Evolutionary conservation across 768 basidiomycete species (phyloP).

Genomic region (Russula griseocarnosa): DNA sequence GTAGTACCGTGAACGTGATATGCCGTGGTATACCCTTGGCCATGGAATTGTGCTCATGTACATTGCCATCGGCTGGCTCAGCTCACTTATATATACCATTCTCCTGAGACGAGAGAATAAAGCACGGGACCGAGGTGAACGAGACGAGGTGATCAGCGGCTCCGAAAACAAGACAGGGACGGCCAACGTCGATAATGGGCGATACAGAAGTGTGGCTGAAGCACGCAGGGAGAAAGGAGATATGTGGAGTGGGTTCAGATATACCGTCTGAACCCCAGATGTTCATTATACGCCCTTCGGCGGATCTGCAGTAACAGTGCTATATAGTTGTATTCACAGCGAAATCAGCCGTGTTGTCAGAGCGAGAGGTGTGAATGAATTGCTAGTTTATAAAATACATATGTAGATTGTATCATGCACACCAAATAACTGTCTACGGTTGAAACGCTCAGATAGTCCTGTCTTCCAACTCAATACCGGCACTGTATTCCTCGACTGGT

Average conservation of each 20-base stretch:
- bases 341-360: conserved; percentile 4
- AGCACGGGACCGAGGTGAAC: conserved; percentile 52
- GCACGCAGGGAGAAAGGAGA: conserved; percentile 52
- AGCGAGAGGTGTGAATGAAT: conserved; percentile 9
- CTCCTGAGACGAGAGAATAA: conserved; percentile 56
- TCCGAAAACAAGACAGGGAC: not conserved
- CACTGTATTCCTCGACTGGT: conserved; percentile 91
- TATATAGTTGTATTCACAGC: too few species aligned
- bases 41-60: not conserved
- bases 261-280: conserved; percentile 39
- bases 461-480: conserved; percentile 65
- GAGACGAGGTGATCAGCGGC: conserved; percentile 59
- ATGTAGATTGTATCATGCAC: conserved; percentile 1
- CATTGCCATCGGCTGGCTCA: conserved; percentile 4
- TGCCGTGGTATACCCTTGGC: not conserved
- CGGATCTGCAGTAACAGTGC: too few species aligned
- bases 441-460: conserved; percentile 17
- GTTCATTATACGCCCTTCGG: conserved; percentile 5
- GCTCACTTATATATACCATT: not conserved
- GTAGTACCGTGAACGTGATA: not conserved
- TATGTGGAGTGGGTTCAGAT: too few species aligned
- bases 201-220: not conserved
- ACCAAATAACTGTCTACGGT: conserved; percentile 6
- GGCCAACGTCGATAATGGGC: not conserved
- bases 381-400: conserved; percentile 11